Conservation (phyloP, 139 green algal species). For the Picochlorum sp. region DNA sequence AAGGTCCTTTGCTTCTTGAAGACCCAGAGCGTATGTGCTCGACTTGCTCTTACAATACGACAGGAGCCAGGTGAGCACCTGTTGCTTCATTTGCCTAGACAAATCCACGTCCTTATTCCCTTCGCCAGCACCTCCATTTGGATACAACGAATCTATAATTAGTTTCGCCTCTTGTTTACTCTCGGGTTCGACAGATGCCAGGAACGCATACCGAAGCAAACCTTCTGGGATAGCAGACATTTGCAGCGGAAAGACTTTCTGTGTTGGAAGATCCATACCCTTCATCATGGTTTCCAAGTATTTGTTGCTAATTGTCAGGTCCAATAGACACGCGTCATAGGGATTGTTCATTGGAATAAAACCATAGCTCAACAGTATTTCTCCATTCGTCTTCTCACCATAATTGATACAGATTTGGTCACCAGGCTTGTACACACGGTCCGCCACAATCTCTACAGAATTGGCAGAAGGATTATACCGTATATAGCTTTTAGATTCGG, state of each 20-base stretch:
- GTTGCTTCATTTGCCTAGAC: constrained; percentile 26
- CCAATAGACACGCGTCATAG: constrained; percentile 34
- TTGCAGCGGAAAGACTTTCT: constrained; percentile 34
- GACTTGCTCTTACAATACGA: constrained; percentile 12
- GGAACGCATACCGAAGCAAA: constrained; percentile 23
- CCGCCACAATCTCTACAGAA: constrained; percentile 36
- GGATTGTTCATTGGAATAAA: constrained; percentile 49
- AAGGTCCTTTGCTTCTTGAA: too few species aligned
- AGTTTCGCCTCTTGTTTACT: neutral
- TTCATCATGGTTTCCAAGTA: constrained; percentile 1
- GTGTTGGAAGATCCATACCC: neutral
- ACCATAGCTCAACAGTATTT: constrained; percentile 57
- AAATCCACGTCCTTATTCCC: neutral
- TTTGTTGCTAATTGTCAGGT: constrained; percentile 25
- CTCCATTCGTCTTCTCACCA: constrained; percentile 36
- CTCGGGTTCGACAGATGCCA: constrained; percentile 6
- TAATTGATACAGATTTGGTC: constrained; percentile 47
- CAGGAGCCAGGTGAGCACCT: constrained; percentile 29
- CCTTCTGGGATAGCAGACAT: constrained; percentile 26
- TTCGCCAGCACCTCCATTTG: neutral
- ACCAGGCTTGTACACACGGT: constrained; percentile 32
- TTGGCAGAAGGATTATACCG: constrained; percentile 11
- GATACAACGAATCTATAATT: neutral
- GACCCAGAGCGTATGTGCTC: too few species aligned
- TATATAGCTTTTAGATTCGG: constrained; percentile 12